These are phyloP conservation scores for Saitozyma sp. DNA, from an alignment of 768 basidiomycete species.

Conservation along the genomic window DNA sequence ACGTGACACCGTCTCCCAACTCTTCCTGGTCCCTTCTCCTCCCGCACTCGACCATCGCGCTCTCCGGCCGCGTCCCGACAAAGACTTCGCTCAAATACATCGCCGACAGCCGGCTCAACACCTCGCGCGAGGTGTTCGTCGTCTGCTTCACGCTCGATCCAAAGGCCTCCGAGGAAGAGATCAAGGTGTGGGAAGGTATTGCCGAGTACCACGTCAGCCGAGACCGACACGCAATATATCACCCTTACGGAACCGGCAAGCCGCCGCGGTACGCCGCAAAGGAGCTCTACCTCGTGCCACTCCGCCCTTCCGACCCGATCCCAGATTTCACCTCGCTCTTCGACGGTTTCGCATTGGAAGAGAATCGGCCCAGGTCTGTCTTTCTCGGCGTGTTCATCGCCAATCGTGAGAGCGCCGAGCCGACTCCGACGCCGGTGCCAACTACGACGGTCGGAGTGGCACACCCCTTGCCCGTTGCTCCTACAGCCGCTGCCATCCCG, in stretches of 20 bases:
- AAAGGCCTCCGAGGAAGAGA: constrained; percentile 24
- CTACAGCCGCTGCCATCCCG: constrained; percentile 5
- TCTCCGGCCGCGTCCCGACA: constrained; percentile 44
- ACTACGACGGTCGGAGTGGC: not conserved
- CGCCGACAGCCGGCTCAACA: constrained; percentile 27
- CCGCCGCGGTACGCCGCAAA: constrained; percentile 36
- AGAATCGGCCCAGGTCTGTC: constrained; percentile 21
- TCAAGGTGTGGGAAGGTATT: constrained; percentile 27
- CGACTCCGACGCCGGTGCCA: constrained; percentile 7
- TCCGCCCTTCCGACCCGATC: constrained; percentile 35
- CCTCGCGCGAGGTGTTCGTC: constrained; percentile 37
- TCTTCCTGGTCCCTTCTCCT: constrained; percentile 33
- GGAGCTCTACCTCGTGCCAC: constrained; percentile 48
- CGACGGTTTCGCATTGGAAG: constrained; percentile 38
- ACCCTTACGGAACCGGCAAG: constrained; percentile 29
- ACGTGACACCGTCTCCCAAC: constrained; percentile 13
- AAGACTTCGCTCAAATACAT: constrained; percentile 33
- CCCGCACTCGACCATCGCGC: constrained; percentile 29
- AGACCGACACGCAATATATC: constrained; percentile 43
- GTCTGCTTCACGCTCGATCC: constrained; percentile 36
- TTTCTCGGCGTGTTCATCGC: constrained; percentile 40
- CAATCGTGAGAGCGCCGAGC: constrained; percentile 6
- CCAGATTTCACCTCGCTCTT: constrained; percentile 47
- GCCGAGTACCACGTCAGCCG: constrained; percentile 33
- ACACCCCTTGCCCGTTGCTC: constrained; percentile 2